These are phyloP conservation scores for Teratosphaeria destructans DNA, from an alignment of 2,329 filamentous ascomycete species.

Conservation along the genomic window DNA sequence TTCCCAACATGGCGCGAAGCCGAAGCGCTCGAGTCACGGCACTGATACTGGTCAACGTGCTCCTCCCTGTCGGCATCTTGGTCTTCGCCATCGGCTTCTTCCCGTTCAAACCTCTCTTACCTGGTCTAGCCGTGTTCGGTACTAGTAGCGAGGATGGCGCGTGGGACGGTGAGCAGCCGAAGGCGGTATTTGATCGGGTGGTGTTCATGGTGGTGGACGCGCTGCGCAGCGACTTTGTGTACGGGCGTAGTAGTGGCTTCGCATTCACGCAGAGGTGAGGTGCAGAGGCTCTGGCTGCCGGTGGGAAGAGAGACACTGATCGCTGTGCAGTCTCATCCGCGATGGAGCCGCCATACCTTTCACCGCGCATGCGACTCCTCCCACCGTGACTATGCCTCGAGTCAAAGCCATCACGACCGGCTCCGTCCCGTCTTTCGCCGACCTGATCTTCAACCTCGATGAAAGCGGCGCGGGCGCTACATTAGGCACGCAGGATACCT, in stretches of 20 bases:
- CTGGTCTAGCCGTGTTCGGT: constrained; percentile 56
- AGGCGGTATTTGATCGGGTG: constrained; percentile 72
- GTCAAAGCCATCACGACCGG: constrained; percentile 96
- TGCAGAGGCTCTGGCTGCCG: constrained; percentile 9
- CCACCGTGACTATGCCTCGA: constrained; percentile 95
- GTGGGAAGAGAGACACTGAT: not conserved
- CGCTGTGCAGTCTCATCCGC: constrained; percentile 59
- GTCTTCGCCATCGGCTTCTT: constrained; percentile 89
- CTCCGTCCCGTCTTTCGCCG: constrained; percentile 94
- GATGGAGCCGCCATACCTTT: constrained; percentile 79
- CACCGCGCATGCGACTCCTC: constrained; percentile 90
- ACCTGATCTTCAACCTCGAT: constrained; percentile 92
- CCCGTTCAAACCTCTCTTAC: constrained; percentile 88
- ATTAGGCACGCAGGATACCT: constrained; percentile 81
- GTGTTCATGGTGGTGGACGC: constrained; percentile 98
- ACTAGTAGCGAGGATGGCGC: constrained; percentile 10
- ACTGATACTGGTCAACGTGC: constrained; percentile 53
- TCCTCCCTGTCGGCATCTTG: constrained; percentile 58
- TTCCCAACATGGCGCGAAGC: constrained; percentile 10
- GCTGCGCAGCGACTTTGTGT: constrained; percentile 91
- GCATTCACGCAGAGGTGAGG: constrained; percentile 71
- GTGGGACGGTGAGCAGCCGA: constrained; percentile 34
- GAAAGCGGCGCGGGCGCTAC: constrained; percentile 88
- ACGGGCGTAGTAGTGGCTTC: constrained; percentile 69
- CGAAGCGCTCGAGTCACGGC: constrained; percentile 34